Percentiles rank a stretch among this genome's conserved stretches.
Evolutionary conservation across 441 rosid genomes (phyloP).

Genomic region (Omphalea diandra): DNA sequence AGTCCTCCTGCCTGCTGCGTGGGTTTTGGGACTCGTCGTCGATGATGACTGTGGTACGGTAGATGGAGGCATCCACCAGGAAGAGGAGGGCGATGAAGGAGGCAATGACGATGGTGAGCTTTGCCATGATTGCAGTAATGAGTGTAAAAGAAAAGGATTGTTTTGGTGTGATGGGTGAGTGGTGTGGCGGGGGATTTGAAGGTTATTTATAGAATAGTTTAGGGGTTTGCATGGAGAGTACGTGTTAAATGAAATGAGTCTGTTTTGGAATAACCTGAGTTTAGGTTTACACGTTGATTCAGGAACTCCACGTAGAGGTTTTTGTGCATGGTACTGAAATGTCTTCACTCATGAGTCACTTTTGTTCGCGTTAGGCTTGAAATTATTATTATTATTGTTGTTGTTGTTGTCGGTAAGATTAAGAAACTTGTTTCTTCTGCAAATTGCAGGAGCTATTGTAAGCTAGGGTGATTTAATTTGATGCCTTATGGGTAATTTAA

Average conservation of each 20-base stretch:
- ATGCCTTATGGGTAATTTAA: too few species aligned
- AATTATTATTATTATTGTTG: too few species aligned
- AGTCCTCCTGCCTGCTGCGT: background rate
- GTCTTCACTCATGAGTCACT: too few species aligned
- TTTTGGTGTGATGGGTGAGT: background rate
- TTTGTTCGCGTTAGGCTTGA: too few species aligned
- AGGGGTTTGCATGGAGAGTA: constrained; percentile 8
- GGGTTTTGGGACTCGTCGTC: background rate
- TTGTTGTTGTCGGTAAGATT: too few species aligned
- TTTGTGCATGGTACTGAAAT: too few species aligned
- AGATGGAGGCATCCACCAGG: constrained; percentile 28
- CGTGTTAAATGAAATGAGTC: background rate
- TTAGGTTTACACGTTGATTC: background rate
- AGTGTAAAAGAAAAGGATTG: background rate
- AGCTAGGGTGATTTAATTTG: too few species aligned
- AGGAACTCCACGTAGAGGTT: background rate
- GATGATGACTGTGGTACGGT: constrained; percentile 9
- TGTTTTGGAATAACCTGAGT: background rate
- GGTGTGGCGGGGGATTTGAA: background rate
- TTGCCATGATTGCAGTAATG: constrained; percentile 21
- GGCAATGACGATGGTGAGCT: constrained; percentile 24
- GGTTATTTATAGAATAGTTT: background rate
- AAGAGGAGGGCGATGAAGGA: constrained; percentile 21
- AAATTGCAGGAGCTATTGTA: too few species aligned
- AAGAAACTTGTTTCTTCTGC: too few species aligned